Evolutionary conservation across 2,329 filamentous ascomycete genomes (phyloP).

Genomic region (Cladosporium sp.): DNA sequence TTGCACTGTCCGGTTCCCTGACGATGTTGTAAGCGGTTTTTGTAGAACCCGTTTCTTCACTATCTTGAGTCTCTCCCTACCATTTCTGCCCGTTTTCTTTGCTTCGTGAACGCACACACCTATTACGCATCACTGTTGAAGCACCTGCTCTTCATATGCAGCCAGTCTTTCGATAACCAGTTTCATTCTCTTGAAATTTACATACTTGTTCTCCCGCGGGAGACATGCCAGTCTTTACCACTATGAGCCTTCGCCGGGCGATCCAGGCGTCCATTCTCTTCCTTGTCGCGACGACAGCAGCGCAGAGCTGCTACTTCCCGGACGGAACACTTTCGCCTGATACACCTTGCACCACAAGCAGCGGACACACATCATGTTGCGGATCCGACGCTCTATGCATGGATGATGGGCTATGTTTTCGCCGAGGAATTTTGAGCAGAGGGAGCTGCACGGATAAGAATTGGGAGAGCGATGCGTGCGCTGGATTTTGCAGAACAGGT

Average conservation of each 20-base stretch:
- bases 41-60: conserved; percentile 10
- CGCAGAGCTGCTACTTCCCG: conserved; percentile 22
- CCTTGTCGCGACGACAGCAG: conserved; percentile 9
- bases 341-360: conserved; percentile 11
- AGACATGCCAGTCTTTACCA: conserved; percentile 22
- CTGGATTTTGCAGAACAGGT: conserved; percentile 35
- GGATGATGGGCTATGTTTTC: conserved; percentile 38
- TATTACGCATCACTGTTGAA: conserved; percentile 4
- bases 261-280: conserved; percentile 20
- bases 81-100: conserved; percentile 1
- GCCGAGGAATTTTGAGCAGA: conserved; percentile 34
- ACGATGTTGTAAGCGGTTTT: not conserved
- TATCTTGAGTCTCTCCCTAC: not conserved
- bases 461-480: conserved; percentile 35
- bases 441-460: conserved; percentile 38
- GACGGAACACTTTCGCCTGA: conserved; percentile 20
- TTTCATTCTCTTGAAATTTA: not conserved
- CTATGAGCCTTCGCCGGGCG: conserved; percentile 19
- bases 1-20: not conserved
- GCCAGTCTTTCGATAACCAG: not conserved
- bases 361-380: conserved; percentile 32
- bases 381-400: conserved; percentile 34
- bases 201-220: not conserved
- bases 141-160: conserved; percentile 5
- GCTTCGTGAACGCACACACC: not conserved